These are phyloP conservation scores for Fraxinus latifolia DNA, from an alignment of 305 asterid species.

Conservation along the genomic window DNA sequence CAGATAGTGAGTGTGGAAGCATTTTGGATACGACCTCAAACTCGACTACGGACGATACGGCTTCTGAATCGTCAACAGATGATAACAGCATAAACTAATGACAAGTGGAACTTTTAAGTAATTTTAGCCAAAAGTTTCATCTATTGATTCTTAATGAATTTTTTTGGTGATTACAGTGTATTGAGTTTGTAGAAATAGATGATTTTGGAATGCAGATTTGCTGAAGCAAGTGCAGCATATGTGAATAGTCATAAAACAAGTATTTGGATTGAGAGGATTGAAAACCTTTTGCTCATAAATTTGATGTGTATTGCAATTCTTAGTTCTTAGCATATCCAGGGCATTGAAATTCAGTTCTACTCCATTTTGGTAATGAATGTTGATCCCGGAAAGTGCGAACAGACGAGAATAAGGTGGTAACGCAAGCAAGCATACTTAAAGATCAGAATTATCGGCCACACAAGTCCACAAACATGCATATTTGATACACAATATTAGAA, in stretches of 20 bases:
- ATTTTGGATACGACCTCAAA: conserved; percentile 66
- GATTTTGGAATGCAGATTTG: conserved; percentile 35
- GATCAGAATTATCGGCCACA: not conserved
- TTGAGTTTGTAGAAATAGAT: conserved; percentile 34
- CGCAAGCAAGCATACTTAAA: not conserved
- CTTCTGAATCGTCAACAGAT: conserved; percentile 64
- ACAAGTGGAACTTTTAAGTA: conserved; percentile 16
- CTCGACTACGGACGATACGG: conserved; percentile 57
- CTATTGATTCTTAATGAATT: conserved; percentile 32
- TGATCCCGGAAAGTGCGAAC: not conserved
- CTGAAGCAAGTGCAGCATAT: conserved; percentile 31
- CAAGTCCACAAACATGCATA: no score
- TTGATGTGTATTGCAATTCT: conserved; percentile 21
- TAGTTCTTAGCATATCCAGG: not conserved
- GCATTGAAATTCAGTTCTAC: not conserved
- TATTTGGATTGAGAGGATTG: conserved; percentile 37
- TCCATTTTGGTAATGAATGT: not conserved
- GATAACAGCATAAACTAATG: conserved; percentile 36
- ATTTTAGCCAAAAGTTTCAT: conserved; percentile 16
- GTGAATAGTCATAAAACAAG: conserved; percentile 43
- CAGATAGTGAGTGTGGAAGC: conserved; percentile 78
- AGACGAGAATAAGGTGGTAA: not conserved
- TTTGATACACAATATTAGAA: not conserved
- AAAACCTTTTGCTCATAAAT: conserved; percentile 29
- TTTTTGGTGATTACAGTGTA: conserved; percentile 34